Evolutionary conservation across 768 basidiomycete species (phyloP).

Genomic region (Leucosporidium yakuticum): DNA sequence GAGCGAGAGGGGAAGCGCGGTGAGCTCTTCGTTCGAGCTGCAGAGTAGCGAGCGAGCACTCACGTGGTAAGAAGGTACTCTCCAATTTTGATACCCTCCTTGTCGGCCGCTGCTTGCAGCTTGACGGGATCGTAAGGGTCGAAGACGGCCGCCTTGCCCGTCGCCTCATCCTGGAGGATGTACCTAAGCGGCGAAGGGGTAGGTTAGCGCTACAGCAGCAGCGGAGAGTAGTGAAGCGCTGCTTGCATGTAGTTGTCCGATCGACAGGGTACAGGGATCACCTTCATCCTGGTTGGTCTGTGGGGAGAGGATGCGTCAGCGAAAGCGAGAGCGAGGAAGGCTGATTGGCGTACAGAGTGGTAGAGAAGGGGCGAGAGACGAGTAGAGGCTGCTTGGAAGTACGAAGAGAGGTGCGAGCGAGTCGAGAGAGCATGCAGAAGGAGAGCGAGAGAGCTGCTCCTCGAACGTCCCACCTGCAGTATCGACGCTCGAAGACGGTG

Average conservation of each 20-base stretch:
- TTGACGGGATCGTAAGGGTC: conserved; percentile 67
- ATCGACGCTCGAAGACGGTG: no score
- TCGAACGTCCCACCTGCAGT: no score
- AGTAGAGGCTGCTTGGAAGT: no score
- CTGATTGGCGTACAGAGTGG: no score
- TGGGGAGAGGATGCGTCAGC: neutral
- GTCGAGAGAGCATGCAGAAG: conserved; percentile 6
- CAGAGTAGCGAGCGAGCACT: conserved; percentile 59
- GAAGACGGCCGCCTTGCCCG: conserved; percentile 63
- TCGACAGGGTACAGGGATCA: conserved; percentile 31
- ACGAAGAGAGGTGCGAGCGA: no score
- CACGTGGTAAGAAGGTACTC: conserved; percentile 73
- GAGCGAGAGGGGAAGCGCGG: conserved; percentile 10
- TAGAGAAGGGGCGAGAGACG: no score
- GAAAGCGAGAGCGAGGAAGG: no score
- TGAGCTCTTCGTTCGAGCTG: conserved; percentile 63
- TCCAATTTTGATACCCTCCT: conserved; percentile 57
- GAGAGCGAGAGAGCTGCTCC: no score
- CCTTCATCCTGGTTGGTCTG: conserved; percentile 16
- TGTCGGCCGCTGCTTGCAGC: conserved; percentile 58
- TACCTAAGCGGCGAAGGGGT: conserved; percentile 45
- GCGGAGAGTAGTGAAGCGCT: no score
- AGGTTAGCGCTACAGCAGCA: neutral
- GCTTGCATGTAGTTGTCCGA: conserved; percentile 28
- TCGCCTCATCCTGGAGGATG: conserved; percentile 63